Base-by-base conservation (phyloP, 129 eudicot species). In the Saposhnikovia divaricata region DNA sequence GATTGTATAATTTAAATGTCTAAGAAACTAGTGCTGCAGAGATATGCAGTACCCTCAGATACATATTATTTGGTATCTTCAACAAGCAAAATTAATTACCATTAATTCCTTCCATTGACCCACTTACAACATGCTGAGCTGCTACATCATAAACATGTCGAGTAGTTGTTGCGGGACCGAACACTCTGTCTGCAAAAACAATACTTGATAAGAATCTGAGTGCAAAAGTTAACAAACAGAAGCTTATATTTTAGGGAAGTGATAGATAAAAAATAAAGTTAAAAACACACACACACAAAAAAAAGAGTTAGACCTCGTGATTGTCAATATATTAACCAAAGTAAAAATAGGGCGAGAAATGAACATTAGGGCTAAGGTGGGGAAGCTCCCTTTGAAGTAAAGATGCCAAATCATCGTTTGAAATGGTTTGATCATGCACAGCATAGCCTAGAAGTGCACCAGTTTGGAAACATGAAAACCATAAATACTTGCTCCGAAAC, bases 151-250 rank as follows among this genome's bases (percentile, higher is more conserved):
- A 94, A 72, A 94, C 98, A 38, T 94, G 96, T 37, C 91, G 92
- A 9, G 98, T 94, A 47, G 98, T 94, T 47, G 98, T 94, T 79
- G 98, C 93, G 1, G 98, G 98, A 53, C 98, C 98, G 83, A 94
- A 94, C 76, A 94, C 98, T 86, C 90, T 88, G 81, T 94, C 97
- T 94, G 86, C 82, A 87, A 27, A 28, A 31, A 13, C 7, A 66
- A 57, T 34, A 59, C 12, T 59, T 61, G 3, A n/a, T 61, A n/a
- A 61, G 6, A 61, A 61, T n/a, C 25, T 1, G 15, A 61, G 34
- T 61, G 34, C 23, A 80, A 43, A 72, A 80, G 75, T 31, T 16
- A 69, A 63, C 16, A 66, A 21, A 46, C 76, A 71, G 71, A 50
- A 31, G 39, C 31, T 45, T 18, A 61, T 28, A 66, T 39, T 21